phyloP scores from a whole-genome alignment of 2,329 filamentous ascomycete genomes.

The Alternaria triticimaculans region DNA sequence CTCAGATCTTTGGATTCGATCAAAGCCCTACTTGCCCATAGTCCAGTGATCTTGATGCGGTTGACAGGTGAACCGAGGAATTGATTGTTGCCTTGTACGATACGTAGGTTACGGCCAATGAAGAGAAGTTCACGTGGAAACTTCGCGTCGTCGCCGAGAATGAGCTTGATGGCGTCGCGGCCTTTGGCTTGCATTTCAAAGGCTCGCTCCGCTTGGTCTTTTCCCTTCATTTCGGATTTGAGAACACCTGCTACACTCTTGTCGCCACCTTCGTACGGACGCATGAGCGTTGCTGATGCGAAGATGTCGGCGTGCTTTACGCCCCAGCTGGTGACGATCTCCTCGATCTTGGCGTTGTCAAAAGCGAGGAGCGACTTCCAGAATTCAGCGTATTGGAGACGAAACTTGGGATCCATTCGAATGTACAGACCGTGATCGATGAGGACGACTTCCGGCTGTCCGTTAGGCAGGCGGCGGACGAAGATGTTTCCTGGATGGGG shows the following conservation, averaged over 20 bases:
- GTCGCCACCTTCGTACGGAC: slow-evolving; percentile 88
- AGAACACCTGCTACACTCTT: slow-evolving; percentile 68
- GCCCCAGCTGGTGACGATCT: slow-evolving; percentile 82
- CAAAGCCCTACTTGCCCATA: slow-evolving; percentile 86
- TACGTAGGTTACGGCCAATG: slow-evolving; percentile 88
- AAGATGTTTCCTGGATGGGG: slow-evolving; percentile 98
- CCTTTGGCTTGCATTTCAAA: slow-evolving; percentile 83
- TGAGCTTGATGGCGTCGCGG: slow-evolving; percentile 74
- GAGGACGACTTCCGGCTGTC: slow-evolving; percentile 87
- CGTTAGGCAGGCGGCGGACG: slow-evolving; percentile 81
- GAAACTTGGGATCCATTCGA: slow-evolving; percentile 82
- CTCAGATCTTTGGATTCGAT: slow-evolving; percentile 74
- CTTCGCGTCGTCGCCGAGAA: slow-evolving; percentile 83
- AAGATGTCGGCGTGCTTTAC: slow-evolving; percentile 90
- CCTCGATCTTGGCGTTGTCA: slow-evolving; percentile 79
- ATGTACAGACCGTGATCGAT: slow-evolving; percentile 98
- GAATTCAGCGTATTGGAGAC: slow-evolving; percentile 84
- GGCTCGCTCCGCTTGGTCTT: slow-evolving; percentile 64
- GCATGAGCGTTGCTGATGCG: slow-evolving; percentile 85
- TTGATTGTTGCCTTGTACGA: slow-evolving; percentile 93
- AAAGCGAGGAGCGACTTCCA: slow-evolving; percentile 96
- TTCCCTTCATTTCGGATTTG: slow-evolving; percentile 59
- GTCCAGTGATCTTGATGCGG: slow-evolving; percentile 89
- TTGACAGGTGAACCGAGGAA: slow-evolving; percentile 89
- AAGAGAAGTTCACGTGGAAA: slow-evolving; percentile 93